Conservation (phyloP, 345 rosid genomes). For the Arabidopsis suecica region DNA sequence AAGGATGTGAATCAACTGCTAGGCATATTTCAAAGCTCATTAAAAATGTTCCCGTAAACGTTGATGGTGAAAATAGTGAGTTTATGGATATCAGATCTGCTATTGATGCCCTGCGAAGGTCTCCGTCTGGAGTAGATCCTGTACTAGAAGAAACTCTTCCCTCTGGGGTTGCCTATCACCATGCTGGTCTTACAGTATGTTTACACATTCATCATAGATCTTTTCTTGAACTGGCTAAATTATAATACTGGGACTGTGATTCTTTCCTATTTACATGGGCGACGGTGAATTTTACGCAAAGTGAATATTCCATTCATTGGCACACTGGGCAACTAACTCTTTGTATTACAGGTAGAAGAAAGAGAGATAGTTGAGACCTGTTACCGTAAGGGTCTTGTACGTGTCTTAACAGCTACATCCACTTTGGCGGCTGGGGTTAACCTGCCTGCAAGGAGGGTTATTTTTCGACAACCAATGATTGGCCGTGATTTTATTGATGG, state of each 20-base stretch:
- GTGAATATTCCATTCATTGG: slow-evolving; percentile 11
- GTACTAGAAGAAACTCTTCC: slow-evolving; percentile 89
- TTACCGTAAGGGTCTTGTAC: slow-evolving; percentile 88
- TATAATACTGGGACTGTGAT: slow-evolving; percentile 23
- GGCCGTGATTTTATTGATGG: slow-evolving; percentile 98
- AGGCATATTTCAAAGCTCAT: slow-evolving; percentile 81
- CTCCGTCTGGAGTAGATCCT: slow-evolving; percentile 93
- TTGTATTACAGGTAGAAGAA: slow-evolving; percentile 79
- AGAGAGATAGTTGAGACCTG: slow-evolving; percentile 94
- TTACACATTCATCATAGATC: slow-evolving; percentile 38
- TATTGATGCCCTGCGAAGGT: slow-evolving; percentile 74
- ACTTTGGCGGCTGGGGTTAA: slow-evolving; percentile 99
- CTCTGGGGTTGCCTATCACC: slow-evolving; percentile 97
- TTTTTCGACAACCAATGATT: slow-evolving; percentile 95
- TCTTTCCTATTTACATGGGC: slow-evolving; percentile 20
- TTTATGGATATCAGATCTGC: slow-evolving; percentile 71
- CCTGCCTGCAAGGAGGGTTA: slow-evolving; percentile 96
- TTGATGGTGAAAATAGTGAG: slow-evolving; percentile 58
- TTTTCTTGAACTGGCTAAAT: slow-evolving; percentile 29
- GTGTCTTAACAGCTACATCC: slow-evolving; percentile 94
- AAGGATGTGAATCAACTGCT: slow-evolving; percentile 99
- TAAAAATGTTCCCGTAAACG: slow-evolving; percentile 56
- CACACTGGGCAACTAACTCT: slow-evolving; percentile 9
- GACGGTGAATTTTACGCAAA: slow-evolving; percentile 28
- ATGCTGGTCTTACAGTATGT: slow-evolving; percentile 97